Evolutionary conservation across 2,329 filamentous ascomycete species (phyloP), one percentile per base, ranked within the genome.

Genomic region (Stenocarpella maydis): DNA sequence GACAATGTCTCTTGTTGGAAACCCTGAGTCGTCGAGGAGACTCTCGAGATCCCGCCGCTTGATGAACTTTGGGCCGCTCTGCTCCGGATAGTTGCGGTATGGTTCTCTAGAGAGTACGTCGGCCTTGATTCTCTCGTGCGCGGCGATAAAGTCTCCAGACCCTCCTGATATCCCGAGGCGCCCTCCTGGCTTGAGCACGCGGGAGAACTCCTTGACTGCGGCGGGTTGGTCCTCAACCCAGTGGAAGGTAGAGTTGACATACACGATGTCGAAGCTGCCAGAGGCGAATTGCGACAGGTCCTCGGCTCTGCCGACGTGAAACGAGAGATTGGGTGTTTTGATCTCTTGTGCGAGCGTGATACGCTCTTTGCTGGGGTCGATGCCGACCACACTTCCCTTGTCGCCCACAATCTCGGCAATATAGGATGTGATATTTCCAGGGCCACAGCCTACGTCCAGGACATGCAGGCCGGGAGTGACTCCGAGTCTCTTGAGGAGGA

Each of bases 281-380:
- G 58, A n/a, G 4, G 41, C 26, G 43, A 71, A 71, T 65, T 41
- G 24, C 50, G 52, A 67, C 72, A 77, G 31, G 8, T 63, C 43
- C 14, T 63, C 58, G n/a, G 58, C 58, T 28, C 58, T 49, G 41
- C 58, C 58, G 17, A 63, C 58, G 4, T 49, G n/a, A 5, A 63
- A 63, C n/a, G 58, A 49, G 2, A 63, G 26, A 1, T 63, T 63
- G 12, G 58, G n/a, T 10, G 41, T 63, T 37, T 47, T 45, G 43
- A 63, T 34, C 7, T 49, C 41, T 49, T 63, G 58, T 1, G 58
- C 58, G 28, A 52, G 71, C 4, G 73, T 74, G 26, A 80, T 73
- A 45, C 77, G 76, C 71, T 76, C 75, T 58, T 75, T 74, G 73
- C 76, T 79, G 4, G 79, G 77, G 70, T 81, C 80, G 65, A 82